phyloP scores from a whole-genome alignment of 306 rosid genomes.

The Cucumis hystrix region DNA sequence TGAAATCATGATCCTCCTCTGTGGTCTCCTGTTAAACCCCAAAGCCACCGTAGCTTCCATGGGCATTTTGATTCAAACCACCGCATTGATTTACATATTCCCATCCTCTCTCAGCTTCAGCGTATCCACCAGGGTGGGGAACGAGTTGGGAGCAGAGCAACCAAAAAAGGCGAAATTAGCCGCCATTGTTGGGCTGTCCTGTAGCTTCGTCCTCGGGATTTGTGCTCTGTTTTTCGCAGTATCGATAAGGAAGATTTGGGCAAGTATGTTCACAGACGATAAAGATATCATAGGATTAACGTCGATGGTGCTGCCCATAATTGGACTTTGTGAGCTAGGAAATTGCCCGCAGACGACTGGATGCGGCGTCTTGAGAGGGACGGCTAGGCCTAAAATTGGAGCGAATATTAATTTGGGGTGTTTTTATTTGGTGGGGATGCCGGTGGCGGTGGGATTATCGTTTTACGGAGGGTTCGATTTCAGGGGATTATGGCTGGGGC shows the following conservation, averaged over 20 bases:
- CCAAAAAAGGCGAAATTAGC: conserved; percentile 53
- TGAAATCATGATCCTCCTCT: conserved; percentile 78
- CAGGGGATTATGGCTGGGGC: conserved; percentile 75
- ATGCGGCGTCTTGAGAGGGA: conserved; percentile 82
- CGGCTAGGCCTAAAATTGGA: conserved; percentile 79
- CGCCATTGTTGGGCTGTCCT: conserved; percentile 56
- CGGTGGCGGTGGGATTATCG: conserved; percentile 53
- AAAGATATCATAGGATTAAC: conserved; percentile 48
- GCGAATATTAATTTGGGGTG: conserved; percentile 77
- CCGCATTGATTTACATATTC: conserved; percentile 68
- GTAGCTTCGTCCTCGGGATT: conserved; percentile 51
- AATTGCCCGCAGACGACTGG: conserved; percentile 96
- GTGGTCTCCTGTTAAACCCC: conserved; percentile 54
- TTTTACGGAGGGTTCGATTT: conserved; percentile 63
- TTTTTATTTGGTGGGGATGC: conserved; percentile 83
- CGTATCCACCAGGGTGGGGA: conserved; percentile 81
- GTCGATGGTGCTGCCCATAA: conserved; percentile 64
- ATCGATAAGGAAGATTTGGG: conserved; percentile 58
- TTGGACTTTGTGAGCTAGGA: conserved; percentile 85
- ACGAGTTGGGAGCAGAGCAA: conserved; percentile 61
- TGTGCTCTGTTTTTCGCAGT: conserved; percentile 49
- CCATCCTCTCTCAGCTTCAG: conserved; percentile 80
- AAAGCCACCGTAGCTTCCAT: conserved; percentile 77
- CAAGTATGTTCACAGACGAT: conserved; percentile 60
- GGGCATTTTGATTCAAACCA: conserved; percentile 85